phyloP scores from a whole-genome alignment of 2,329 filamentous ascomycete genomes.

The Claviceps spartinae region DNA sequence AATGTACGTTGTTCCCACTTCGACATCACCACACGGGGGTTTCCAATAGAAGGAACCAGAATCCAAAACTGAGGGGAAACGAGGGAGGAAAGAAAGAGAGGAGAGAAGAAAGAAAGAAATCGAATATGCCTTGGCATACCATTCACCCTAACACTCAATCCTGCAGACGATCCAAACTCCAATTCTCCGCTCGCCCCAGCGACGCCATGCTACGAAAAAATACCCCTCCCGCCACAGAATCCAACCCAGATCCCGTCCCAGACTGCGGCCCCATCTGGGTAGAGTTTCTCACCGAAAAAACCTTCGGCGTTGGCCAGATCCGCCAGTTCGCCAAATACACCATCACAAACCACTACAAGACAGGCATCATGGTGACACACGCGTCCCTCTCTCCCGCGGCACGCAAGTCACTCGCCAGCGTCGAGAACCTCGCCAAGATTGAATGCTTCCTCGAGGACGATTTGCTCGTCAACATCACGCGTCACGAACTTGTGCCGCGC shows the following conservation, averaged over 20 bases:
- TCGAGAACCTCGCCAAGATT: conserved; percentile 64
- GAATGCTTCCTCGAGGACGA: conserved; percentile 96
- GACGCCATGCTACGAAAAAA: conserved; percentile 75
- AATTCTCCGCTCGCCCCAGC: conserved; percentile 77
- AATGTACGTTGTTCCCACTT: conserved; percentile 43
- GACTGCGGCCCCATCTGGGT: conserved; percentile 84
- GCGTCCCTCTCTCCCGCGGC: conserved; percentile 74
- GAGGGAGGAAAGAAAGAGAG: neutral
- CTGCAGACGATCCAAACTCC: conserved; percentile 64
- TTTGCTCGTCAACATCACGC: conserved; percentile 92
- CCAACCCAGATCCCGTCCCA: conserved; percentile 55
- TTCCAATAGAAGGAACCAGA: too few relatives aligned
- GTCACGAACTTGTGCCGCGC: conserved; percentile 90
- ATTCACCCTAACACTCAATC: neutral
- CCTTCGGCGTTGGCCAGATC: conserved; percentile 83
- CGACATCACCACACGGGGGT: neutral
- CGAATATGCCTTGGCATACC: too few relatives aligned
- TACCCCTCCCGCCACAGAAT: conserved; percentile 55
- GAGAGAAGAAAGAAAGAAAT: neutral
- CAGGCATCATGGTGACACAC: conserved; percentile 79
- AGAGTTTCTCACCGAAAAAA: conserved; percentile 72
- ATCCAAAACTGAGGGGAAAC: neutral
- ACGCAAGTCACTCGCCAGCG: conserved; percentile 69
- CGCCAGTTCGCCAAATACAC: conserved; percentile 79
- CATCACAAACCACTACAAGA: conserved; percentile 67